phyloP scores from a whole-genome alignment of 2,329 filamentous ascomycete species.

The Aspergillus tubingensis region DNA sequence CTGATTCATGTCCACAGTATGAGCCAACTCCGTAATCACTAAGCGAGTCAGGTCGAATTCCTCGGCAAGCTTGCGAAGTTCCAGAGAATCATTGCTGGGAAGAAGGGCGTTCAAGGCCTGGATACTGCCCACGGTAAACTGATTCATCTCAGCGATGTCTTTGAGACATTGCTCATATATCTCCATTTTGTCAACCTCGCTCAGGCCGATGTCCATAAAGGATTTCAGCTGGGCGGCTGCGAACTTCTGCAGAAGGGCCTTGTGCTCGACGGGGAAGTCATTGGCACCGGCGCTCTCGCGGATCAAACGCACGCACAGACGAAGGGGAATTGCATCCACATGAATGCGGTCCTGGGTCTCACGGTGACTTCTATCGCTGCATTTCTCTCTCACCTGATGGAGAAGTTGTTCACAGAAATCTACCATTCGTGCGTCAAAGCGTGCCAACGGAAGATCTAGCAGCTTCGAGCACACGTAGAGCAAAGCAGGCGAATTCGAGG shows the following conservation, averaged over 20 bases:
- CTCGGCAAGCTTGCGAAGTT: slow-evolving; percentile 59
- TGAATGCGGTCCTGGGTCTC: slow-evolving; percentile 27
- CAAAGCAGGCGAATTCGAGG: slow-evolving; percentile 48
- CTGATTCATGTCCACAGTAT: slow-evolving; percentile 51
- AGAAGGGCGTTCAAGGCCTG: slow-evolving; percentile 59
- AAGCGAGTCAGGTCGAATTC: slow-evolving; percentile 65
- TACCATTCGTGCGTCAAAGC: slow-evolving; percentile 64
- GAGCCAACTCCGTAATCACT: slow-evolving; percentile 65
- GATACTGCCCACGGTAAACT: slow-evolving; percentile 71
- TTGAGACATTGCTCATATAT: slow-evolving; percentile 68
- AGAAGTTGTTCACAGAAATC: slow-evolving; percentile 63
- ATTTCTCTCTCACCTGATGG: slow-evolving; percentile 50
- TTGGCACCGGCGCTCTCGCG: slow-evolving; percentile 67
- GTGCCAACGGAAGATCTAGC: slow-evolving; percentile 61
- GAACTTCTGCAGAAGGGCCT: slow-evolving; percentile 64
- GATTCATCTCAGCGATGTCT: slow-evolving; percentile 65
- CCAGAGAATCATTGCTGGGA: slow-evolving; percentile 45
- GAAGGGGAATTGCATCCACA: slow-evolving; percentile 50
- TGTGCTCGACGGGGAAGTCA: slow-evolving; percentile 57
- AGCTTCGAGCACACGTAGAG: slow-evolving; percentile 73
- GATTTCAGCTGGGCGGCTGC: slow-evolving; percentile 63
- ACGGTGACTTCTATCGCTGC: slow-evolving; percentile 31
- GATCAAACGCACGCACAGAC: slow-evolving; percentile 66
- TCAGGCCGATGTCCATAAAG: slow-evolving; percentile 60
- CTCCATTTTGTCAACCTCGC: slow-evolving; percentile 57